Base-by-base conservation (phyloP, 2,329 filamentous ascomycete genomes). In the Rosellinia necatrix region DNA sequence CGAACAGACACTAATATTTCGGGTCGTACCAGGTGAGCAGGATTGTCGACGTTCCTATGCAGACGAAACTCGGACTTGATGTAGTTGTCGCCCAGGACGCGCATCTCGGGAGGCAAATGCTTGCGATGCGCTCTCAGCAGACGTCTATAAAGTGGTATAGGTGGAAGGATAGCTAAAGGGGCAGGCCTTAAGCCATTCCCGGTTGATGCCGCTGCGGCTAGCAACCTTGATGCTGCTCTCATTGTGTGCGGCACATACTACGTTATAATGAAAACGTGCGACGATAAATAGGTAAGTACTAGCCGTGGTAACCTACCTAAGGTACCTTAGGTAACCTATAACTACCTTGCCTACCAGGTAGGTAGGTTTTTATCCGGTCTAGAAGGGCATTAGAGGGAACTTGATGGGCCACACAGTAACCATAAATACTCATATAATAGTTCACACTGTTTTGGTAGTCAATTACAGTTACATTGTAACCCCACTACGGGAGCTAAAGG, bases 11-110 rank as follows among this genome's bases (percentile, higher is more conserved):
- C 3, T 29, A 30, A 47, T 47, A 10, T 21, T 10, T 42, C 1
- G 22, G 2, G 9, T 6, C 85, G 60, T 79, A 96, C 92, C 74
- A 99, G 85, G 70, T 97, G 93, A 22, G 91, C 84, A 0, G 94
- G 92, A 68, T 97, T 97, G 58, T 97, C 93, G 44, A 96, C 84
- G 29, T 85, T 81, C 58, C 82, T 83, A 70, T 97, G 94, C 1
- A 89, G 88, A 58, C 91, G 83, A 66, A 97, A 99, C 76, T 99
- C 94, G 41, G 86, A 84, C 76, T 96, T 97, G 72, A 97, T 81
- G 74, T 97, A 99, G 72, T 92, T 85, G 70, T 99, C 94, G 4
- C 94, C 94, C 6, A 99, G 76, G 4, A 96, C 55, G 30, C 94
- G 86, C 86, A 86, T 84, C 51, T 96, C 88, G 1, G 75, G 66